Evolutionary conservation across 1,284 basidiomycete genomes (phyloP).

Genomic region (Ganoderma multipileum): DNA sequence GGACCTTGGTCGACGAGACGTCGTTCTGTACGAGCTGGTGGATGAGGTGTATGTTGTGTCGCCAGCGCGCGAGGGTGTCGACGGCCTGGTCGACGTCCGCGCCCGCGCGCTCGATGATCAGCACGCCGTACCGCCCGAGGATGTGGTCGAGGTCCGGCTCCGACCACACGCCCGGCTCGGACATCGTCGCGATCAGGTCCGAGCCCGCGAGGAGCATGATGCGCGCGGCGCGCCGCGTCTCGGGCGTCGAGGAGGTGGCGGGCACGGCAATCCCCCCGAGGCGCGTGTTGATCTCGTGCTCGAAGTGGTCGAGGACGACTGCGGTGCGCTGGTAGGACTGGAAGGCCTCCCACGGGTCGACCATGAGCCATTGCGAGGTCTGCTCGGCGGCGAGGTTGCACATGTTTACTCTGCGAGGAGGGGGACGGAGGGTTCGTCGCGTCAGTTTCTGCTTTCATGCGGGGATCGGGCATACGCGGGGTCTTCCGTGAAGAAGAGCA

Average conservation of each 20-base stretch:
- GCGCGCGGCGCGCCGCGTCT: slow-evolving; percentile 56
- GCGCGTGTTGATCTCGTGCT: slow-evolving; percentile 89
- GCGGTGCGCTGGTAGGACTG: slow-evolving; percentile 96
- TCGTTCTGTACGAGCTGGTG: slow-evolving; percentile 99
- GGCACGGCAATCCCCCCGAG: slow-evolving; percentile 64
- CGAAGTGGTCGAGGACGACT: slow-evolving; percentile 95
- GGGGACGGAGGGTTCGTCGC: slow-evolving; percentile 6
- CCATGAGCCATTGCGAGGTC: slow-evolving; percentile 87
- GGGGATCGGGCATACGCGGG: not conserved
- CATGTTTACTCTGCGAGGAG: slow-evolving; percentile 77
- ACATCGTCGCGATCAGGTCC: slow-evolving; percentile 98
- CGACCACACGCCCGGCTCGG: slow-evolving; percentile 98
- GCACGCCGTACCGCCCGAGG: slow-evolving; percentile 90
- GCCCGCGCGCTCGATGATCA: slow-evolving; percentile 96
- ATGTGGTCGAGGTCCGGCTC: slow-evolving; percentile 97
- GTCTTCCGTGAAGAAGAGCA: not conserved
- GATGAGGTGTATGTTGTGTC: slow-evolving; percentile 92
- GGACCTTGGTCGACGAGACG: slow-evolving; percentile 94
- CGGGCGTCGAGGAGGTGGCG: not conserved
- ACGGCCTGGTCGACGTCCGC: slow-evolving; percentile 89
- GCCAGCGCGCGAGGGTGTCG: slow-evolving; percentile 78
- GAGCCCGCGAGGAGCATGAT: slow-evolving; percentile 97
- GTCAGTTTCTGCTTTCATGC: not conserved
- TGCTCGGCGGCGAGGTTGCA: slow-evolving; percentile 87
- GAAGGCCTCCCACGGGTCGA: slow-evolving; percentile 96